phyloP scores from a whole-genome alignment of 108 stramenopile genomes.

The Schizochytrium sp. region DNA sequence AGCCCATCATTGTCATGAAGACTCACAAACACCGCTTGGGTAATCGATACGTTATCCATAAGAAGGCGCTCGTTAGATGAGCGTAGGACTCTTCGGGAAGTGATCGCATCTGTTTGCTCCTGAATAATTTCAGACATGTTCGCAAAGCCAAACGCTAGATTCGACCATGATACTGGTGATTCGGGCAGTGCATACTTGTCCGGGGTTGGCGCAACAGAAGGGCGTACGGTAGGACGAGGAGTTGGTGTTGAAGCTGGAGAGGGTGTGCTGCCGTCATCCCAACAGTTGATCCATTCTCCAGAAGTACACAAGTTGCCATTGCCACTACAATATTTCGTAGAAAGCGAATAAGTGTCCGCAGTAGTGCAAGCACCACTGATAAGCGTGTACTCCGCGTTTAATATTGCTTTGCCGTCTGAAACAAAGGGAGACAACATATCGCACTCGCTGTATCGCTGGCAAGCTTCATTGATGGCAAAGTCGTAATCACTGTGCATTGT shows the following conservation, averaged over 20 bases:
- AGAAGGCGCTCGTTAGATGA: background rate
- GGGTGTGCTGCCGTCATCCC: background rate
- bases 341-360: conserved; percentile 1
- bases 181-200: background rate
- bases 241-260: background rate
- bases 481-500: conserved; percentile 62
- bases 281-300: conserved; percentile 46
- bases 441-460: conserved; percentile 70
- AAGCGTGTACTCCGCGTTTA: conserved; percentile 66
- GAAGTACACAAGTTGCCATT: conserved; percentile 4
- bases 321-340: conserved; percentile 35
- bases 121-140: background rate
- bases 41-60: background rate
- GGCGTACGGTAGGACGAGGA: background rate
- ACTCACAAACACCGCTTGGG: conserved; percentile 17
- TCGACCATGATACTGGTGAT: background rate
- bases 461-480: conserved; percentile 73
- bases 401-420: conserved; percentile 65
- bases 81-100: background rate
- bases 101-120: background rate
- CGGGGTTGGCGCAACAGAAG: background rate
- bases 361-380: background rate
- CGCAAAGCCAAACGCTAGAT: conserved; percentile 45
- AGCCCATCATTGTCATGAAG: conserved; percentile 14
- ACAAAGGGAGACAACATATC: conserved; percentile 62